Evolutionary conservation across 2,329 filamentous ascomycete genomes (phyloP).

Genomic region (Coniella vitis): DNA sequence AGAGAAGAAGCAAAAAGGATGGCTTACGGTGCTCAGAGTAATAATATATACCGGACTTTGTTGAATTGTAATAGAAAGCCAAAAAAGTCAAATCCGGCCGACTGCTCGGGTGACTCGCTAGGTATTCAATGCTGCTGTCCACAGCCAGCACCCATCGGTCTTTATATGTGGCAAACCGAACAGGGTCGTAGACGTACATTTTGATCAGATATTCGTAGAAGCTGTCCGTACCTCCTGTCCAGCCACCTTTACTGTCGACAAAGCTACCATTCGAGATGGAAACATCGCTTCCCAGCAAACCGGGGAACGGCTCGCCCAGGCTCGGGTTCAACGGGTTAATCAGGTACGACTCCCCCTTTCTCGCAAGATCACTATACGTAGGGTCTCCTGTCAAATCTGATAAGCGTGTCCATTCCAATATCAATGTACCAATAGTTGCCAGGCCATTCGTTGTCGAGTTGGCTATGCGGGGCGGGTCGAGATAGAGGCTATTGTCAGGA

Average conservation of each 20-base stretch:
- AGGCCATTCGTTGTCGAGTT: conserved; percentile 58
- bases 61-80: conserved; percentile 44
- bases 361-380: conserved; percentile 59
- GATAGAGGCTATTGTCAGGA: conserved; percentile 61
- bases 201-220: conserved; percentile 91
- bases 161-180: conserved; percentile 56
- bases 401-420: conserved; percentile 78
- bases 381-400: conserved; percentile 65
- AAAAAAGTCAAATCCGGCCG: conserved; percentile 69
- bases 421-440: conserved; percentile 69
- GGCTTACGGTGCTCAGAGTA: conserved; percentile 43
- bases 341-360: conserved; percentile 64
- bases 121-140: conserved; percentile 65
- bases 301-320: conserved; percentile 64
- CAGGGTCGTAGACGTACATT: conserved; percentile 75
- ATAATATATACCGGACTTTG: conserved; percentile 27
- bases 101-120: conserved; percentile 60
- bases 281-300: conserved; percentile 64
- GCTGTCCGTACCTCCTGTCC: conserved; percentile 70
- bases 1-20: not conserved
- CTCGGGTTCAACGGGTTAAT: conserved; percentile 54
- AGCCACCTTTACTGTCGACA: conserved; percentile 60
- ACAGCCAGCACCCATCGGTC: conserved; percentile 71
- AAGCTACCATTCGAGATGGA: conserved; percentile 61
- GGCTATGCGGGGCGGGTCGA: conserved; percentile 45